phyloP scores from a whole-genome alignment of 2,329 filamentous ascomycete species.

The Ceratocystis alfenasii region DNA sequence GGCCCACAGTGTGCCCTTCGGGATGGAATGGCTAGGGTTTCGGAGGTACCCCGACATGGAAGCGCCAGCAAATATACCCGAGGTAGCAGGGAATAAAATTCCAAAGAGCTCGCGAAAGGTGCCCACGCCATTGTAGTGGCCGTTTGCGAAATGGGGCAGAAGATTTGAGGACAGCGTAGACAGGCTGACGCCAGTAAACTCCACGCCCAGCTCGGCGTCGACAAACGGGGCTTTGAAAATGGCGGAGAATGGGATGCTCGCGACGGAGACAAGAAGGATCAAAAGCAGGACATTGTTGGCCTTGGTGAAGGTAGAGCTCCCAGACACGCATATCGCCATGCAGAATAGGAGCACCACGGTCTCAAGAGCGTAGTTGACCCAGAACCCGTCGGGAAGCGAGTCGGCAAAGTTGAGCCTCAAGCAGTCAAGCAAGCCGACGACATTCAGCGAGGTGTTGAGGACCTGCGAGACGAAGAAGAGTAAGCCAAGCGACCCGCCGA shows the following conservation, averaged over 20 bases:
- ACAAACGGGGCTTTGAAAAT: slow-evolving; percentile 56
- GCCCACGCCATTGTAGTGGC: slow-evolving; percentile 48
- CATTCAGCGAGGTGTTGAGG: slow-evolving; percentile 76
- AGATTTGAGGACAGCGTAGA: slow-evolving; percentile 63
- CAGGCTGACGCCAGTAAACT: slow-evolving; percentile 66
- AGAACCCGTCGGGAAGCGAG: slow-evolving; percentile 57
- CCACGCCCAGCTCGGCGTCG: slow-evolving; percentile 48
- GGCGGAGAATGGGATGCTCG: slow-evolving; percentile 74
- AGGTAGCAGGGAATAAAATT: slow-evolving; percentile 62
- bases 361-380: slow-evolving; percentile 65
- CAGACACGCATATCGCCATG: slow-evolving; percentile 63
- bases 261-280: slow-evolving; percentile 58
- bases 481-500: slow-evolving; percentile 76
- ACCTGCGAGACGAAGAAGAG: slow-evolving; percentile 86
- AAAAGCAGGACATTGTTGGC: slow-evolving; percentile 66
- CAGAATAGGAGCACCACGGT: slow-evolving; percentile 60
- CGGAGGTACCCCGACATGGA: slow-evolving; percentile 83
- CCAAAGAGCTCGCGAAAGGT: slow-evolving; percentile 76
- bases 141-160: slow-evolving; percentile 54
- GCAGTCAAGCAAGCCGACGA: slow-evolving; percentile 76
- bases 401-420: slow-evolving; percentile 62
- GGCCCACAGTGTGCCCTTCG: slow-evolving; percentile 69
- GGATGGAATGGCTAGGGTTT: slow-evolving; percentile 73
- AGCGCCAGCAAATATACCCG: slow-evolving; percentile 55
- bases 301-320: slow-evolving; percentile 66